phyloP scores from a whole-genome alignment of 768 basidiomycete genomes.

The Russula olivacea region DNA sequence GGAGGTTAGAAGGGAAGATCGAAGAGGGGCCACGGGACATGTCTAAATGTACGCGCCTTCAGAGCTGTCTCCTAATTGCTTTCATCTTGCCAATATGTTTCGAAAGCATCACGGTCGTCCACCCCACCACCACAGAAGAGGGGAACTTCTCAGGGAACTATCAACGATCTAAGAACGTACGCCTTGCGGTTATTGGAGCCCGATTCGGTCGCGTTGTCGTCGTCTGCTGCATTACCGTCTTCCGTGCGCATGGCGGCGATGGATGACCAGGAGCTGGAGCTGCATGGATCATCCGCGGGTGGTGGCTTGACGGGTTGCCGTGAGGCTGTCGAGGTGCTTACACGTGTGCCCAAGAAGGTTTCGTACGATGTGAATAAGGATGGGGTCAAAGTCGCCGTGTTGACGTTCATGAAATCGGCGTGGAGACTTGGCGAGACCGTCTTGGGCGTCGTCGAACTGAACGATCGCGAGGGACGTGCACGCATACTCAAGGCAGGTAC shows the following conservation, averaged over 20 bases:
- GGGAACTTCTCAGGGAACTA: conserved; percentile 10
- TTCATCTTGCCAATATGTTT: conserved; percentile 5
- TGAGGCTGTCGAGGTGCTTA: conserved; percentile 87
- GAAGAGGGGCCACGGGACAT: conserved; percentile 11
- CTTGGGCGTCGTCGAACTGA: conserved; percentile 81
- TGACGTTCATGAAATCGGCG: conserved; percentile 88
- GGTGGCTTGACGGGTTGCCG: conserved; percentile 61
- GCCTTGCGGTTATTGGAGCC: conserved; percentile 20
- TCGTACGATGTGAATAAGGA: conserved; percentile 97
- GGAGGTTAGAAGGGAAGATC: conserved; percentile 19
- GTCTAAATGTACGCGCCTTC: conserved; percentile 13
- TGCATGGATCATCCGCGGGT: conserved; percentile 34
- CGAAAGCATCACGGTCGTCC: background rate
- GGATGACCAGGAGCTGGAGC: conserved; percentile 29
- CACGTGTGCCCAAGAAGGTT: conserved; percentile 84
- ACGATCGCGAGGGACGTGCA: conserved; percentile 58
- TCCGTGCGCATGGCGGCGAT: background rate
- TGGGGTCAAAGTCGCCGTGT: conserved; percentile 77
- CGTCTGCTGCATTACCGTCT: conserved; percentile 12
- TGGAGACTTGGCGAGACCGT: conserved; percentile 92
- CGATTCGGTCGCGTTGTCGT: conserved; percentile 1
- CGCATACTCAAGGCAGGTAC: conserved; percentile 72
- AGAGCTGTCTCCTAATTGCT: background rate
- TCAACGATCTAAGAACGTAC: conserved; percentile 20
- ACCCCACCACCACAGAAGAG: background rate